phyloP scores from a whole-genome alignment of 805 yeast genomes.

The Cyberlindnera bimundalis region DNA sequence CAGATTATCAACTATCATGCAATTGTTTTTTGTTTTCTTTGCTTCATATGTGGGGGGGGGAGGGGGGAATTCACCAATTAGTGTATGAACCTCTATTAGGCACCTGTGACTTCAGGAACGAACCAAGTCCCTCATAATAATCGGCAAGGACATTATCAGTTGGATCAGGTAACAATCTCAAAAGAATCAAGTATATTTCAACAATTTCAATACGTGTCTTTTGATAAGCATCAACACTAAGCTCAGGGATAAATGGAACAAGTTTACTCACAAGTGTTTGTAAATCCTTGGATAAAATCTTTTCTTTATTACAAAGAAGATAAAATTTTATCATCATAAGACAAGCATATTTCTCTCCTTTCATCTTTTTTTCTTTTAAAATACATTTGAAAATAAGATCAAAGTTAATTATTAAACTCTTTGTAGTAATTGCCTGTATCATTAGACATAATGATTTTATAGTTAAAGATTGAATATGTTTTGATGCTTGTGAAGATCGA shows the following conservation, averaged over 20 bases:
- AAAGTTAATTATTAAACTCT: constrained; percentile 20
- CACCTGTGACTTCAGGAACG: constrained; percentile 14
- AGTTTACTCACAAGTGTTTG: constrained; percentile 7
- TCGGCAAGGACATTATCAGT: neutral
- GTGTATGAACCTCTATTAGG: too few species aligned
- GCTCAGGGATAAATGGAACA: constrained; percentile 2
- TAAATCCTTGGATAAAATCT: constrained; percentile 6
- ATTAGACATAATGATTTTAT: constrained; percentile 26
- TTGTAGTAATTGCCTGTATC: constrained; percentile 20
- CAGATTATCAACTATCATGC: too few species aligned
- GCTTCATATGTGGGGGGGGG: too few species aligned
- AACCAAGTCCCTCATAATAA: constrained; percentile 15
- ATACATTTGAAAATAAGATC: constrained; percentile 15
- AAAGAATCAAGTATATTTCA: constrained; percentile 20
- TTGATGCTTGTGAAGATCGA: constrained; percentile 17
- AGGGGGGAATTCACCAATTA: too few species aligned
- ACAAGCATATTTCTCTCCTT: constrained; percentile 25
- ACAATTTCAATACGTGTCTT: constrained; percentile 22
- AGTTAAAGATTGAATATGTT: constrained; percentile 14
- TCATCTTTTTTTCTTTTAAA: constrained; percentile 16
- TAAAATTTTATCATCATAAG: constrained; percentile 25
- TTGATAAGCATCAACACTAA: constrained; percentile 21
- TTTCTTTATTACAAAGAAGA: constrained; percentile 14
- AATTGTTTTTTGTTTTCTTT: too few species aligned
- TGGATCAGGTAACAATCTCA: constrained; percentile 4